These are phyloP conservation scores for Kurtzmaniella fragi DNA, from an alignment of 805 yeast species.

Conservation along the genomic window DNA sequence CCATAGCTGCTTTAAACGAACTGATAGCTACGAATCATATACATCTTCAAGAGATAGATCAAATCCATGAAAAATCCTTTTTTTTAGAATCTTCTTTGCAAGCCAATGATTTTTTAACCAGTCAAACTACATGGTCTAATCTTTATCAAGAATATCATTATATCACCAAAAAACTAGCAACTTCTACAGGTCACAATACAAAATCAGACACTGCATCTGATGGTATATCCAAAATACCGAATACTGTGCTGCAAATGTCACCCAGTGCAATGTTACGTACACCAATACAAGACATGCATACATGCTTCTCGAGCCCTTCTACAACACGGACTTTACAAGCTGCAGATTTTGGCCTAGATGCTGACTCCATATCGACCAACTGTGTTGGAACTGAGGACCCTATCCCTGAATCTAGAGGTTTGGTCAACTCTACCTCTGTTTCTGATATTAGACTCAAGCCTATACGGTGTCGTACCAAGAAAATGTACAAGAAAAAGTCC, in stretches of 20 bases:
- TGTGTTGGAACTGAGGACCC: no score
- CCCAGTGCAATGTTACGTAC: no score
- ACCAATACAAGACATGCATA: no score
- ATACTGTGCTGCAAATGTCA: background rate
- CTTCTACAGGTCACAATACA: slow-evolving; percentile 9
- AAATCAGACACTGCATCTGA: background rate
- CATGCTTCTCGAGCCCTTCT: no score
- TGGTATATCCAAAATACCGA: background rate
- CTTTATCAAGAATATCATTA: slow-evolving; percentile 23
- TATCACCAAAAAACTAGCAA: slow-evolving; percentile 12
- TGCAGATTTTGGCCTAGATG: no score
- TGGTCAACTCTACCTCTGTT: slow-evolving; percentile 21
- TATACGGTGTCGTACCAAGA: slow-evolving; percentile 27
- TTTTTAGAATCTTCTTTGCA: slow-evolving; percentile 29
- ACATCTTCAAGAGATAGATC: slow-evolving; percentile 21
- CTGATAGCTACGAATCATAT: slow-evolving; percentile 17
- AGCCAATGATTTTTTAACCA: slow-evolving; percentile 27
- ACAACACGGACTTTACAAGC: no score
- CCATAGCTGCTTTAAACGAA: slow-evolving; percentile 23
- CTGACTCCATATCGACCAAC: no score
- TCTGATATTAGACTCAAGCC: slow-evolving; percentile 36
- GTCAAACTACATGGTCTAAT: slow-evolving; percentile 24
- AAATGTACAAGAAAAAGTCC: slow-evolving; percentile 36
- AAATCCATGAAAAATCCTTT: slow-evolving; percentile 25
- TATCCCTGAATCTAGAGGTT: no score